These are phyloP conservation scores for Phylloporus scabripes DNA, from an alignment of 768 basidiomycete species.

Conservation along the genomic window DNA sequence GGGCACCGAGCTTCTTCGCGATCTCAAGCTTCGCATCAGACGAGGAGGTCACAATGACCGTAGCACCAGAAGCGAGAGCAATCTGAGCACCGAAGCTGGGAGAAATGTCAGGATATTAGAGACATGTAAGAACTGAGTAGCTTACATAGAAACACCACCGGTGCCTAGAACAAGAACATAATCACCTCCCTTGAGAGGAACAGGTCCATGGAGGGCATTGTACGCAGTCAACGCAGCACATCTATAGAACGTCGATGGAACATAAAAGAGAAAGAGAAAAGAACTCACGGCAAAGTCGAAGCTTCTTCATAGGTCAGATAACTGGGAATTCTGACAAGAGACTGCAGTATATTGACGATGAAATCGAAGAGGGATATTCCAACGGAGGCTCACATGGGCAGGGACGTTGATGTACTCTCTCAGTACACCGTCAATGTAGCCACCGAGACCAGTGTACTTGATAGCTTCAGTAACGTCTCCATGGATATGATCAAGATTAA, in stretches of 20 bases:
- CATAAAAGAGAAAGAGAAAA: no score
- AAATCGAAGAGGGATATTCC: no score
- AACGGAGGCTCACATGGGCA: no score
- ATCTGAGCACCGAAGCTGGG: slow-evolving; percentile 20
- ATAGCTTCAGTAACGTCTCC: slow-evolving; percentile 35
- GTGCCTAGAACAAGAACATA: slow-evolving; percentile 52
- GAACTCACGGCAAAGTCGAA: slow-evolving; percentile 52
- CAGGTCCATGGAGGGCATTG: slow-evolving; percentile 31
- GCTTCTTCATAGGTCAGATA: slow-evolving; percentile 61
- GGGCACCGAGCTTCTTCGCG: slow-evolving; percentile 47
- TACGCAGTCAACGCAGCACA: slow-evolving; percentile 56
- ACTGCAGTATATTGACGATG: no score
- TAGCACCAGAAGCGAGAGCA: slow-evolving; percentile 40
- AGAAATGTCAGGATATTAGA: neutral
- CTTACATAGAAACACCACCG: slow-evolving; percentile 51
- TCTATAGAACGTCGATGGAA: slow-evolving; percentile 19
- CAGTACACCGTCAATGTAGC: slow-evolving; percentile 45
- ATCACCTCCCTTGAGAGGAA: slow-evolving; percentile 53
- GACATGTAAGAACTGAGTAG: neutral
- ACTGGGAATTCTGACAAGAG: slow-evolving; percentile 41
- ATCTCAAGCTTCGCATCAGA: slow-evolving; percentile 57
- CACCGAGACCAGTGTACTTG: slow-evolving; percentile 38
- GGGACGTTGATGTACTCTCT: slow-evolving; percentile 48
- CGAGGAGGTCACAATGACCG: slow-evolving; percentile 55
- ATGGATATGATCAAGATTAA: slow-evolving; percentile 42